Percentiles rank a stretch among this genome's conserved stretches.
phyloP scores from a whole-genome alignment of 2,329 filamentous ascomycete species.

The Rutstroemia sp. region DNA sequence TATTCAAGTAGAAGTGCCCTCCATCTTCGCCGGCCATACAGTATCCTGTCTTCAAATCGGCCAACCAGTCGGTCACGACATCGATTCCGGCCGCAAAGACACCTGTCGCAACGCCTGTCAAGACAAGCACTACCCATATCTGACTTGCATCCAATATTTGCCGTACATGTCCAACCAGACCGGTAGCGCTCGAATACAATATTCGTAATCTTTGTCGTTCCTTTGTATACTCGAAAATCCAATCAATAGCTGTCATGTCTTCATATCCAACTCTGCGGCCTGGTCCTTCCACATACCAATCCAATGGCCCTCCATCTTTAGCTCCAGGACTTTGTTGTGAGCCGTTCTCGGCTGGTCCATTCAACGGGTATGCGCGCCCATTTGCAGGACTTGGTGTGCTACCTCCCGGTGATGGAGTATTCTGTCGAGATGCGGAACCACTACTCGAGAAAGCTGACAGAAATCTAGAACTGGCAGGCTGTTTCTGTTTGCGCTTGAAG shows the following conservation, averaged over 20 bases:
- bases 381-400: slow-evolving; percentile 16
- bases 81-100: slow-evolving; percentile 83
- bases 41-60: slow-evolving; percentile 83
- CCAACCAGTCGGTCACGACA: slow-evolving; percentile 86
- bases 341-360: slow-evolving; percentile 11
- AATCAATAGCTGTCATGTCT: slow-evolving; percentile 94
- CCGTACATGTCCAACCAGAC: slow-evolving; percentile 64
- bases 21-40: slow-evolving; percentile 72
- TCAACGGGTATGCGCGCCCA: slow-evolving; percentile 13
- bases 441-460: slow-evolving; percentile 22
- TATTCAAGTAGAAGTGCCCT: slow-evolving; percentile 85
- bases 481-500: slow-evolving; percentile 63
- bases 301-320: slow-evolving; percentile 47
- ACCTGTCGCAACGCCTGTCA: slow-evolving; percentile 79
- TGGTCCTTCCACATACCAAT: slow-evolving; percentile 88
- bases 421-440: slow-evolving; percentile 16
- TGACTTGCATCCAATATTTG: slow-evolving; percentile 78
- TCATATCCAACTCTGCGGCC: slow-evolving; percentile 90
- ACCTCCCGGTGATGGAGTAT: slow-evolving; percentile 21
- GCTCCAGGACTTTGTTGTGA: slow-evolving; percentile 11
- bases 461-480: slow-evolving; percentile 18
- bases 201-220: slow-evolving; percentile 83
- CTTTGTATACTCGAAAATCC: slow-evolving; percentile 98
- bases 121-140: slow-evolving; percentile 82
- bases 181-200: slow-evolving; percentile 60